Evolutionary conservation across 768 basidiomycete genomes (phyloP).

Genomic region (Gautieria morchelliformis): DNA sequence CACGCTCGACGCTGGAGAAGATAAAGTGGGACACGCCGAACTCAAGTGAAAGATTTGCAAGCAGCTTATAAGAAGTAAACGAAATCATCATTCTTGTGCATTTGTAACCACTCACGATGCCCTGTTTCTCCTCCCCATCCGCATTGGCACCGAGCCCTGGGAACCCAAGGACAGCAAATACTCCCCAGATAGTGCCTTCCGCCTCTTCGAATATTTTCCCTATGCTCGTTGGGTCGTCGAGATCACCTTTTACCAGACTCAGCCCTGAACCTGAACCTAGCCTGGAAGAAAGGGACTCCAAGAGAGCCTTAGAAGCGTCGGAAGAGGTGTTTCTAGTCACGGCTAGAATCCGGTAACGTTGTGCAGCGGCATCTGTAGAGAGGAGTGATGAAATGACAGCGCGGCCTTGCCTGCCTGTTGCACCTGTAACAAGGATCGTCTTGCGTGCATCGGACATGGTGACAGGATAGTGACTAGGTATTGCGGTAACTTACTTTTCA

Average conservation of each 20-base stretch:
- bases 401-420: conserved; percentile 30
- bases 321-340: conserved; percentile 27
- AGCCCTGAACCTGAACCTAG: conserved; percentile 16
- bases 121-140: conserved; percentile 30
- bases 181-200: conserved; percentile 29
- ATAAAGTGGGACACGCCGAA: conserved; percentile 26
- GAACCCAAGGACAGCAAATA: conserved; percentile 30
- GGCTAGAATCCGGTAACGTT: conserved; percentile 25
- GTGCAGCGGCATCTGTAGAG: conserved; percentile 3
- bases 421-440: conserved; percentile 26
- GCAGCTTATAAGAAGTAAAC: conserved; percentile 13
- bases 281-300: background rate
- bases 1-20: conserved; percentile 31
- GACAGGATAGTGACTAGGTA: no score
- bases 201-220: conserved; percentile 24
- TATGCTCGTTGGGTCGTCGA: conserved; percentile 22
- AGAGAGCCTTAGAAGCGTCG: conserved; percentile 18
- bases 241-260: conserved; percentile 26
- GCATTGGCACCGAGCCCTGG: conserved; percentile 27
- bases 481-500: no score
- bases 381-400: conserved; percentile 23
- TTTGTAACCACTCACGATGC: conserved; percentile 22
- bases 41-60: conserved; percentile 29
- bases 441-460: background rate
- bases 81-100: no score